Base-by-base conservation (phyloP, 169 alveolate species). In the Cryptosporidium ryanae region DNA sequence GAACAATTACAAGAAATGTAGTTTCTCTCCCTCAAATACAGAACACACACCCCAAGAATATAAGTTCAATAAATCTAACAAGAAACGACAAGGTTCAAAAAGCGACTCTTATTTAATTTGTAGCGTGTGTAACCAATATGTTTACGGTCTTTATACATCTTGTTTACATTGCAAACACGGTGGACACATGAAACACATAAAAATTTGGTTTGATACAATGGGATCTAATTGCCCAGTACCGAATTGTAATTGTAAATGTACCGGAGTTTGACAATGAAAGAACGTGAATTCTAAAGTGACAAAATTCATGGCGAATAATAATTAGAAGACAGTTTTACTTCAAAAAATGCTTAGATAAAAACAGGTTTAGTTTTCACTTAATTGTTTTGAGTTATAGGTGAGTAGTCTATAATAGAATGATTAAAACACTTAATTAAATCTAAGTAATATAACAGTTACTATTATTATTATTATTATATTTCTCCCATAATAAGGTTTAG, bases 131-230 rank as follows among this genome's bases (percentile, higher is more conserved):
- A 32, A 23, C 10, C 76, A 76, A 17, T 55, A 64, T 23, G 87
- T 76, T 25, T 76, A 32, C 59, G 87, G 76, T 8, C 59, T 76
- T 15, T 76, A 76, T 61, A 59, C 87, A 13, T 70, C 76, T n/a
- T 76, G 87, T 61, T 0, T 18, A 38, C 32, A 3, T 1, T 76
- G 87, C 44, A 59, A 55, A 31, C 87, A 76, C 59, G 87, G 87
- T 10, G 87, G 87, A 15, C 87, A 76, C 34, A 76, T 43, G 17
- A 54, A 25, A 38, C 87, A 76, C 29, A 59, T 76, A 43, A 57
- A 43, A 25, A 23, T 38, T 25, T 76, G 87, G 87, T 76, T 76
- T 21, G 38, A 13, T n/a, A 38, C 32, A 13, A 0, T 10, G 25
- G 31, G 31, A 21, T 13, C 21, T 7, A 13, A n/a, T 17, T 76